Base-by-base conservation (phyloP, 73 alveolate species). In the Stentor coeruleus region DNA sequence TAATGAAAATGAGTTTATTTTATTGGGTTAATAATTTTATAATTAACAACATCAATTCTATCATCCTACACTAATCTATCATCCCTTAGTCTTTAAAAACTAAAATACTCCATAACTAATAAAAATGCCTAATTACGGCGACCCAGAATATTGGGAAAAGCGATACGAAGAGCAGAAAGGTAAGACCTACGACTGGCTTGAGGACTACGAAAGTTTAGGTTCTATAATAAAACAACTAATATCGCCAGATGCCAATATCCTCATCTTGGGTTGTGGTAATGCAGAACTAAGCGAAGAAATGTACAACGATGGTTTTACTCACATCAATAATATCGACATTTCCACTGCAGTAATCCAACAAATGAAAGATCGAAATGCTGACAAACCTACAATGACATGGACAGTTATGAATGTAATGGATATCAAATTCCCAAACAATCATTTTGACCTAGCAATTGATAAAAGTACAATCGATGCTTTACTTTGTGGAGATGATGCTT, bases 111-210 rank as follows among this genome's bases (percentile, higher is more conserved):
- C 33, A 0, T 0, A 81, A 81, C 79, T 35, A 39, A 4, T 41
- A 39, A 85, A 83, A 88, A 94, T 94, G 99, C 98, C 99, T 42
- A 93, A 96, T 77, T 96, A 96, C 93, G 98, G 98, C 36, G 96
- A 93, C 42, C 90, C 89, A 55, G 82, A 84, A 35, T 96, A 93
- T 89, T 96, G 99, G 99, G 94, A 92, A 31, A 55, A 89, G 58
- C 80, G 97, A n/a, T 94, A 96, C 82, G 86, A 79, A 55, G 86
- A 86, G 28, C 79, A 85, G 49, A 84, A 84, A 39, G 97, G 96
- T 26, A 75, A 93, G 28, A 86, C 90, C 31, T 96, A 84, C 84
- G 99, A 96, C 80, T 96, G 99, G 98, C 91, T 92, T 42, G 99
- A 94, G 55, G 96, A 94, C 82, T 94, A 89, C 80, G 90, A 74